Conservation (phyloP, 371 early-diverging fungal genomes). For the Rhizopus stolonifer region DNA sequence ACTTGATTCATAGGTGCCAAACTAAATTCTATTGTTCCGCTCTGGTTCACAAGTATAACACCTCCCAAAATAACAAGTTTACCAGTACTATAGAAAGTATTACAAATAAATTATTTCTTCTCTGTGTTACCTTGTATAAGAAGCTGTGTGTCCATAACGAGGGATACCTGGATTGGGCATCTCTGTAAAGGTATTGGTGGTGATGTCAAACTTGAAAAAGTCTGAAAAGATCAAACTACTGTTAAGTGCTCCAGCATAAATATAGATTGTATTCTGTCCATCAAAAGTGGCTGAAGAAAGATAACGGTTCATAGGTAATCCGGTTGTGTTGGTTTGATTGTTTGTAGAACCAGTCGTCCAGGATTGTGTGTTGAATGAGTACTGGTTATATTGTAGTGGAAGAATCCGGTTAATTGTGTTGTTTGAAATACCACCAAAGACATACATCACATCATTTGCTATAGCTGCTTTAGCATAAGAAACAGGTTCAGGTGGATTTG, state of each 20-base stretch:
- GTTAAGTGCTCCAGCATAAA: constrained; percentile 31
- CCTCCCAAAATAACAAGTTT: constrained; percentile 46
- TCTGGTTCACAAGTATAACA: constrained; percentile 6
- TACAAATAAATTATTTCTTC: constrained; percentile 14
- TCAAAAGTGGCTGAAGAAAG: constrained; percentile 16
- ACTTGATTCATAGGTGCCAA: constrained; percentile 22
- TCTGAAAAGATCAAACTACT: constrained; percentile 12
- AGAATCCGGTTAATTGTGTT: constrained; percentile 1
- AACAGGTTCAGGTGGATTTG: constrained; percentile 14
- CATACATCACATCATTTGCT: constrained; percentile 16
- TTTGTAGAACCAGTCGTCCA: constrained; percentile 21
- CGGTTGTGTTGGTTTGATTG: constrained; percentile 1
- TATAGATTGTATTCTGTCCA: constrained; percentile 17
- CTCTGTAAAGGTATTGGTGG: constrained; percentile 12
- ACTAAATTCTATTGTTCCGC: background rate
- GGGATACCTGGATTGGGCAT: constrained; percentile 16
- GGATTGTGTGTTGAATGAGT: constrained; percentile 14
- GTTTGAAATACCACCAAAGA: constrained; percentile 26
- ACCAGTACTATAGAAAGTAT: constrained; percentile 26
- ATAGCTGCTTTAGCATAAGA: constrained; percentile 24
- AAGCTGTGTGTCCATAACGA: constrained; percentile 35
- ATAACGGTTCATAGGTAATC: constrained; percentile 18
- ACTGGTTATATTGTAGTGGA: constrained; percentile 19
- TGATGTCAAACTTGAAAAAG: constrained; percentile 24
- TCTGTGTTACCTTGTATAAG: constrained; percentile 33